Base-by-base conservation (phyloP, 495 filamentous ascomycete species). In the Penicillium bialowiezense region DNA sequence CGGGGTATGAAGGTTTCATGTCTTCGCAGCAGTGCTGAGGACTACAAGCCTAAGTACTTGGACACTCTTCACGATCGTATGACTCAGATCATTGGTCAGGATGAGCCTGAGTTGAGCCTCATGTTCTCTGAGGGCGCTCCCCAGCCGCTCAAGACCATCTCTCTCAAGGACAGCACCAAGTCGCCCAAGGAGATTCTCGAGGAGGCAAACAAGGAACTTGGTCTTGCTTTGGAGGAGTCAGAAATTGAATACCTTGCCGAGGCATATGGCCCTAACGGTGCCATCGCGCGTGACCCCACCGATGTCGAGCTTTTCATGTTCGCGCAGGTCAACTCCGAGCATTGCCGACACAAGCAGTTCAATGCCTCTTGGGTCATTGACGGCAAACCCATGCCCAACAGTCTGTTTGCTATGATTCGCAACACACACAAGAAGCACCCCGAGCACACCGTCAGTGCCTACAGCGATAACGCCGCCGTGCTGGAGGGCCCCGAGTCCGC, bases 301-400 rank as follows among this genome's bases (percentile, higher is more conserved):
- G 93, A 98, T 69, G 87, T 96, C 43, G 93, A 98, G 70, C 78
- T 97, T 12, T 97, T 96, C 77, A 97, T 97, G 95, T 98, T 97
- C 65, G 92, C 91, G 21, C 93, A 98, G 68, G 91, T 98, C 54
- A 79, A 79, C 64, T 80, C 76, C 5, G 77, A 78, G 46, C 74
- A 79, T 58, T 85, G 82, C 56, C 72, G 83, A 41, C 84, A 86
- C 58, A 85, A 85, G 69, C 88, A 93, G 55, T 98, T 98, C 78
- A 98, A 98, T 64, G 91, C 95, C 13, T 86, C 86, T 15, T 98
- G 91, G 89, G 91, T 87, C n/a, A 96, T 98, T 58, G 91, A 98
- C 71, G 91, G 90, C 38, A 73, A 87, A 51, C 70, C 77, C 53
- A 93, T 89, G 77, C 77, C 81, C 9, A 74, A 82, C 59, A 89